phyloP scores from a whole-genome alignment of 169 alveolate species.

The Cyclospora cayetanensis region DNA sequence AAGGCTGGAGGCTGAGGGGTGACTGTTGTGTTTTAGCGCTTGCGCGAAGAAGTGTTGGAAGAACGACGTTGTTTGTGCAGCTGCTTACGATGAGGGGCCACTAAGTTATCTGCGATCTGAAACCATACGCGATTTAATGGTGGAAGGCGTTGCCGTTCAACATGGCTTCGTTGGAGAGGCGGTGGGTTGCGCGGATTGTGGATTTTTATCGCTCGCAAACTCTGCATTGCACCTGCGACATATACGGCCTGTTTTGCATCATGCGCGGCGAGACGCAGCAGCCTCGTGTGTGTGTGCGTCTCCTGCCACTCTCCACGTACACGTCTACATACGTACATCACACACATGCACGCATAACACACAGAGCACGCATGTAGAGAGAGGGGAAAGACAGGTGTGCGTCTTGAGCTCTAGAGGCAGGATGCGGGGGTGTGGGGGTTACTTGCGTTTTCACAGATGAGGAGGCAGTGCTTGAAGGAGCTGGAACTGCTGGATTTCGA shows the following conservation, averaged over 20 bases:
- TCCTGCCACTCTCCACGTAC: no score
- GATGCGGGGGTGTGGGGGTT: no score
- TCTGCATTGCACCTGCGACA: neutral
- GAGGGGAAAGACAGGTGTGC: no score
- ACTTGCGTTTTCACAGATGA: neutral
- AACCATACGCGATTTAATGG: conserved; percentile 19
- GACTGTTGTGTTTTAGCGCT: neutral
- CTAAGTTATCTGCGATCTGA: neutral
- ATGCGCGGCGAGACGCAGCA: neutral
- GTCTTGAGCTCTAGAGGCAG: no score
- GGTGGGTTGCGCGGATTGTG: neutral
- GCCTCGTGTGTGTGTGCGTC: neutral
- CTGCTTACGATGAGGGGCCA: neutral
- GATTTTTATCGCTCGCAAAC: neutral
- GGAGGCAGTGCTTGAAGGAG: conserved; percentile 10
- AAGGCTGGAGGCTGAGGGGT: neutral
- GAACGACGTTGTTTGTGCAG: neutral
- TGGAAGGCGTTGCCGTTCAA: conserved; percentile 52
- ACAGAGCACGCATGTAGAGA: no score
- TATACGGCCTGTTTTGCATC: neutral
- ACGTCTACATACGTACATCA: no score
- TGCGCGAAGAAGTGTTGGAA: neutral
- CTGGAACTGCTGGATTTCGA: conserved; percentile 53
- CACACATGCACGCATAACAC: no score
- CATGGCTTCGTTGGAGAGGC: conserved; percentile 2